Conservation (phyloP, 345 rosid species). For the Euphorbia tirucalli region DNA sequence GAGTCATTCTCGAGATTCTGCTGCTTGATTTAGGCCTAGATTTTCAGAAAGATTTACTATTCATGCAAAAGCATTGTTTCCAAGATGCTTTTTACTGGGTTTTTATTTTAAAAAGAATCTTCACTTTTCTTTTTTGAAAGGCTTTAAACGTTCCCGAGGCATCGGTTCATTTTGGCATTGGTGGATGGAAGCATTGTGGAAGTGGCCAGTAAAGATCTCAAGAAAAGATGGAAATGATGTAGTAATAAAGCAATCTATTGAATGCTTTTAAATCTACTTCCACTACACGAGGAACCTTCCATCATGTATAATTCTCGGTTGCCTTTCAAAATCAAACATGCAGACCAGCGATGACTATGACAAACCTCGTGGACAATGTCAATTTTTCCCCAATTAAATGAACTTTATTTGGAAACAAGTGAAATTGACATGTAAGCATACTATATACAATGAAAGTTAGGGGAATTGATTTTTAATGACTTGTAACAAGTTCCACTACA, state of each 20-base stretch:
- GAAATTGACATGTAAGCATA: neutral
- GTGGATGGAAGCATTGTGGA: neutral
- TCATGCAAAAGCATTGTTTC: neutral
- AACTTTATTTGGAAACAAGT: neutral
- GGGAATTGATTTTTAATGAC: neutral
- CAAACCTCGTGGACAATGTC: neutral
- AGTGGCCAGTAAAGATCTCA: too few species aligned
- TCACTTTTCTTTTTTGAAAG: too few species aligned
- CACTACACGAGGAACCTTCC: neutral
- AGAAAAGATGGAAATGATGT: neutral
- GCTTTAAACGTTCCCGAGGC: too few species aligned
- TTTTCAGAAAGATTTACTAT: neutral
- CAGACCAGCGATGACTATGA: neutral
- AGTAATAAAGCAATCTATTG: neutral
- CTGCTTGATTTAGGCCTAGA: neutral
- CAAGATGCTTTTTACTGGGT: neutral
- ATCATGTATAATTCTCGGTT: neutral
- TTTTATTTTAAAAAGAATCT: neutral
- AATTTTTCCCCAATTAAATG: neutral
- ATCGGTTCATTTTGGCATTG: neutral
- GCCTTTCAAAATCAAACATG: neutral
- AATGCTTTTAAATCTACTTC: conserved; percentile 1
- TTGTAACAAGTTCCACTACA: neutral
- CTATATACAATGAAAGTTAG: neutral
- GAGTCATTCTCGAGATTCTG: neutral